Base-by-base conservation (phyloP, 768 basidiomycete species). In the Russula virescens region DNA sequence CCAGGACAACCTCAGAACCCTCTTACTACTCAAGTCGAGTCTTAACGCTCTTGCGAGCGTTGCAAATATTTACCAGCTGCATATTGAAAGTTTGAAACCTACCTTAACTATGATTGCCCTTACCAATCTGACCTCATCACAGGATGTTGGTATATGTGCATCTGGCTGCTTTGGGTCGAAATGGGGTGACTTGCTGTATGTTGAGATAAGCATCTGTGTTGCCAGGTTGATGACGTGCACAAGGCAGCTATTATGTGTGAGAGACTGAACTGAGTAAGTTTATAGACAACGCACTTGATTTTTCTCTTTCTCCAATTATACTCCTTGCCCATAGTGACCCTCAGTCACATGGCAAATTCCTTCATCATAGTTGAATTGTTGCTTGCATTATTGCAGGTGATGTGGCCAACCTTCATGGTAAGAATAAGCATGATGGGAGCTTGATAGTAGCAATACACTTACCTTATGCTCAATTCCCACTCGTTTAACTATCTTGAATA, bases 401-500 rank as follows among this genome's bases (percentile, higher is more conserved):
- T n/a, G 13, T 55, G 42, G 2, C 47, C 31, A 45, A 43, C 19
- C 45, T 45, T 40, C 3, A 16, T 7, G 28, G 18, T 38, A n/a
- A 38, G 9, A 55, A 25, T 4, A 48, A 21, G 4, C 5, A 58
- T 23, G 7, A 34, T n/a, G 40, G 19, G 65, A 5, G 13, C 13
- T 40, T 31, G 31, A 31, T 8, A 31, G 9, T n/a, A n/a, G n/a
- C n/a, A 40, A 40, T 40, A 11, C 3, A 13, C 14, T 10, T 40
- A 78, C 75, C 69, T 73, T 70, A 34, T 74, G 63, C 13, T 56
- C 55, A 45, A 78, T 71, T 0, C 66, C 68, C 23, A 78, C 51
- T 1, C 68, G 65, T 4, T 68, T 19, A 1, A 68, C 56, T 23
- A 80, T 68, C 60, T 73, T 73, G 67, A 69, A 80, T 0, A 81